Percentiles rank a stretch among this genome's conserved stretches.
phyloP scores from a whole-genome alignment of 495 filamentous ascomycete species.

The Aeminium ludgeri region DNA sequence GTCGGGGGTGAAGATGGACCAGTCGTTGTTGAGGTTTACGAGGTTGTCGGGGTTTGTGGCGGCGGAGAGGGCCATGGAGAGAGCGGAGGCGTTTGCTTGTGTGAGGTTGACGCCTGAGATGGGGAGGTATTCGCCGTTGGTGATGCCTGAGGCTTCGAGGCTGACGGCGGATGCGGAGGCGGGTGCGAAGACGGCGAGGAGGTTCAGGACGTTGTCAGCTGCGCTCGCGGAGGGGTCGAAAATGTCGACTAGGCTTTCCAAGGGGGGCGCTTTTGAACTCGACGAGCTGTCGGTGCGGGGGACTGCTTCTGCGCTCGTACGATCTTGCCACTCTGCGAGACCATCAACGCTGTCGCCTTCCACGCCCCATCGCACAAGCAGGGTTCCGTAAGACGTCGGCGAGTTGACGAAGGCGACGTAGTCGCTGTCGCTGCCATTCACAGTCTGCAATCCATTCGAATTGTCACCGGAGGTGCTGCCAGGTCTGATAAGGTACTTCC shows the following conservation, averaged over 20 bases:
- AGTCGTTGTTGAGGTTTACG: conserved; percentile 2
- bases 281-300: background rate
- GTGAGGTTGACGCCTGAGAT: background rate
- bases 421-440: background rate
- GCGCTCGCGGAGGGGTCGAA: background rate
- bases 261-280: background rate
- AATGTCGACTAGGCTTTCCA: background rate
- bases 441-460: background rate
- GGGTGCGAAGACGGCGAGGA: background rate
- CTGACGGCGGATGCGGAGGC: background rate
- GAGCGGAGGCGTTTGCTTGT: background rate
- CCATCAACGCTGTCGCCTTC: background rate
- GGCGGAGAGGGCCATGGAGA: background rate
- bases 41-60: background rate
- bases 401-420: conserved; percentile 1
- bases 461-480: background rate
- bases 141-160: conserved; percentile 4
- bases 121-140: conserved; percentile 2
- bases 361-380: background rate
- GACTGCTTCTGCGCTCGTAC: background rate
- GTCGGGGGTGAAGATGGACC: conserved; percentile 1
- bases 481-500: conserved; percentile 4
- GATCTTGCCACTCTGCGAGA: background rate
- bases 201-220: conserved; percentile 2
- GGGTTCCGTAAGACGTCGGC: conserved; percentile 4